These are phyloP conservation scores for Xylariaceae sp. DNA, from an alignment of 2,329 filamentous ascomycete genomes.

Conservation along the genomic window DNA sequence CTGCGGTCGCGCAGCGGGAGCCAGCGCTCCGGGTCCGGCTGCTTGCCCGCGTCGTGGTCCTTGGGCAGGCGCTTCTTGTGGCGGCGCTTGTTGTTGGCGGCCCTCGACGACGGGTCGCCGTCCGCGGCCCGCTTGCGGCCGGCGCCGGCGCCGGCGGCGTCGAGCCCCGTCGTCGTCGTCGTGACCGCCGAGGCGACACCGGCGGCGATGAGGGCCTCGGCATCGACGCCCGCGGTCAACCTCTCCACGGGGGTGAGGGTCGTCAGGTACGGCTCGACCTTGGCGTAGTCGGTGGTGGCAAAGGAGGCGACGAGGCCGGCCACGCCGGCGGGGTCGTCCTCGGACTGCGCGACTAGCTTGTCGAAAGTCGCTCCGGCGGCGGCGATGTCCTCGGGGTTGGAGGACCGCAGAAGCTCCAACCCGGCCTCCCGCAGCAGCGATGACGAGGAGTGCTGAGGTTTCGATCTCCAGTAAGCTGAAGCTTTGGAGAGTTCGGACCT, in stretches of 20 bases:
- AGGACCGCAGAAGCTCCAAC: conserved; percentile 71
- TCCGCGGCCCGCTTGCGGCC: conserved; percentile 40
- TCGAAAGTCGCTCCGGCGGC: conserved; percentile 74
- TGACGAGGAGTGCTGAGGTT: conserved; percentile 42
- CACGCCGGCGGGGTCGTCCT: conserved; percentile 60
- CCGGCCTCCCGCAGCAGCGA: conserved; percentile 75
- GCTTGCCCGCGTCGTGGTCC: conserved; percentile 68
- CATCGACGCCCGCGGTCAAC: conserved; percentile 54
- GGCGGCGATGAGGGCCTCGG: conserved; percentile 53
- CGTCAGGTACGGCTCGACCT: conserved; percentile 46
- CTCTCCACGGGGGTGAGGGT: conserved; percentile 54
- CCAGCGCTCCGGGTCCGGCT: conserved; percentile 87
- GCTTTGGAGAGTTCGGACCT: conserved; percentile 71
- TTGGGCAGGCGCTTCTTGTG: conserved; percentile 58
- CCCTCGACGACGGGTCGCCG: conserved; percentile 30
- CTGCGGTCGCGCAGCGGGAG: conserved; percentile 82
- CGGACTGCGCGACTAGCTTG: conserved; percentile 57
- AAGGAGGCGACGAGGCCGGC: conserved; percentile 84
- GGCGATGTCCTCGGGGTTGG: conserved; percentile 57
- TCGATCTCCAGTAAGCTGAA: conserved; percentile 70
- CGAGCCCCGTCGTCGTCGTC: conserved; percentile 15
- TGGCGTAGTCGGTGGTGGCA: conserved; percentile 52
- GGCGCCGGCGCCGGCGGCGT: conserved; percentile 16
- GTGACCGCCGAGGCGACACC: conserved; percentile 51
- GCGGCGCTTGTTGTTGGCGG: conserved; percentile 37